Conservation (phyloP, 257 asterid species). For the Solanum lycopersicoides region DNA sequence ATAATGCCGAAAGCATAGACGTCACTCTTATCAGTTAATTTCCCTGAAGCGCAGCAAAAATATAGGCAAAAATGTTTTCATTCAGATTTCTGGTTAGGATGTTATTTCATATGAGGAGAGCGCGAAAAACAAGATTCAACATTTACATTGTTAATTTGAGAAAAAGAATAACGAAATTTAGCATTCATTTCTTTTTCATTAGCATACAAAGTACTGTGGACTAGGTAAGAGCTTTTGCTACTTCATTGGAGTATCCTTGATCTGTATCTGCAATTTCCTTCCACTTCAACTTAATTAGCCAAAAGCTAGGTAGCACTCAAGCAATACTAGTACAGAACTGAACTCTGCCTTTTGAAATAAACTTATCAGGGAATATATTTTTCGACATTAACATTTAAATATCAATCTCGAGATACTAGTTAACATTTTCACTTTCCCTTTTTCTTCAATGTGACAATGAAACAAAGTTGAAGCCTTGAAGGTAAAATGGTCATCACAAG, state of each 20-base stretch:
- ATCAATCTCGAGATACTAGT: background rate
- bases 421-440: background rate
- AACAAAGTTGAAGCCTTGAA: background rate
- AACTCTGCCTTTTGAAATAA: background rate
- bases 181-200: background rate
- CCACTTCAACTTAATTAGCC: background rate
- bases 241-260: background rate
- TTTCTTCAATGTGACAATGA: background rate
- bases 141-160: background rate
- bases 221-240: background rate
- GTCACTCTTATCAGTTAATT: conserved; percentile 90
- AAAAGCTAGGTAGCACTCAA: background rate
- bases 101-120: background rate
- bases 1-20: conserved; percentile 91
- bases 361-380: background rate
- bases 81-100: background rate
- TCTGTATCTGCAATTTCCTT: background rate
- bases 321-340: background rate
- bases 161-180: background rate
- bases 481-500: background rate
- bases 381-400: background rate
- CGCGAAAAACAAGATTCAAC: background rate
- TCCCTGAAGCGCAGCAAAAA: conserved; percentile 38
- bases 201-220: background rate
- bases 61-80: background rate